Evolutionary conservation across 1,139 yeast species (phyloP), one percentile per base, ranked within the genome.

Genomic region (Suhomyces wounanorum): DNA sequence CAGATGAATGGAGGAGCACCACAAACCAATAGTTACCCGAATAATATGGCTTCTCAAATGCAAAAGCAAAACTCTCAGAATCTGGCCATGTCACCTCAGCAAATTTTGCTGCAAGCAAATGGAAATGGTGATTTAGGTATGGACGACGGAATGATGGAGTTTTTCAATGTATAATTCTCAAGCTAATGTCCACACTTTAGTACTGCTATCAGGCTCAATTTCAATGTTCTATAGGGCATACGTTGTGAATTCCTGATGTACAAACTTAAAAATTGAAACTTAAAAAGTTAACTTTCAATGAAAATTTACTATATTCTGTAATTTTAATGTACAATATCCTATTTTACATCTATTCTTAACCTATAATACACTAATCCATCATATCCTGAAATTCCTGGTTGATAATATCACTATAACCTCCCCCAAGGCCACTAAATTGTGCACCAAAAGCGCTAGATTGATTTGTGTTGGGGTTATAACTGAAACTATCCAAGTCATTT

Each of bases 321-420:
- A 37, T 37, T 37, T 37, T 37, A 37, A 37, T 37, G 40, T 37
- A 37, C 40, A 37, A 37, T 37, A 37, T 14, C 26, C 35, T 36
- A 43, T 43, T 35, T 30, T 48, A 39, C 45, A 48, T 39, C 45
- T 23, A 41, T 45, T 36, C 38, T 3, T 40, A 40, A 35, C 17
- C 33, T 42, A 42, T 43, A 23, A 18, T 36, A 43, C 45, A 43
- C 17, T 45, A 50, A 41, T 66, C 69, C 68, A 67, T 68, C 54
- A 66, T 54, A 49, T 70, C 73, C 48, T 72, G 77, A 51, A 75
- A 75, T 53, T 75, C 79, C 49, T 63, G 72, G 55, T 72, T 75
- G 44, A 75, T 63, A 37, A 75, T 69, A 49, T 74, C 77, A 35
- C 71, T 62, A 60, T 75, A 75, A 4, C 70, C 78, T 8, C 52